These are phyloP conservation scores for Zygosaccharomyces rouxii DNA, from an alignment of 805 yeast genomes.

Conservation along the genomic window DNA sequence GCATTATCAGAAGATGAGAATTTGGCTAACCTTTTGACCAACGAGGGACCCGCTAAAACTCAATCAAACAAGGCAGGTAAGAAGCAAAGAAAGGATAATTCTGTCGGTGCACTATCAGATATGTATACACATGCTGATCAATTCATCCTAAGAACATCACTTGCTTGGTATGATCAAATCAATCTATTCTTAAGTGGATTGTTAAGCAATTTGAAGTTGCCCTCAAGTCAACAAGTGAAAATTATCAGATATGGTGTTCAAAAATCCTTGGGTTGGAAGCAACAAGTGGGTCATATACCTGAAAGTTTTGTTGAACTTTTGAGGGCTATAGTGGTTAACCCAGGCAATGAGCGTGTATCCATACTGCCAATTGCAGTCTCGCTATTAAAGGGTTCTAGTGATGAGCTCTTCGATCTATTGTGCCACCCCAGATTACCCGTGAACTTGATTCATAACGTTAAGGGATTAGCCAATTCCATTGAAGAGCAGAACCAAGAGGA, in stretches of 20 bases:
- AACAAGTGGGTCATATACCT: slow-evolving; percentile 30
- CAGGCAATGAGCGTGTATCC: slow-evolving; percentile 59
- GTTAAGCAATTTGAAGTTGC: slow-evolving; percentile 46
- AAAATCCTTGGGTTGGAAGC: slow-evolving; percentile 34
- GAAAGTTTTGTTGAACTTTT: slow-evolving; percentile 38
- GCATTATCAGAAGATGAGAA: slow-evolving; percentile 36
- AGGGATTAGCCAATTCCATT: slow-evolving; percentile 24
- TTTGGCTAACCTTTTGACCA: slow-evolving; percentile 26
- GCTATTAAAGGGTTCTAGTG: slow-evolving; percentile 43
- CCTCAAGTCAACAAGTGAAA: slow-evolving; percentile 59
- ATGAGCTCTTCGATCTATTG: slow-evolving; percentile 53
- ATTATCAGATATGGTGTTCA: slow-evolving; percentile 46
- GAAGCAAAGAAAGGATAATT: slow-evolving; percentile 42
- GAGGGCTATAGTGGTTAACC: slow-evolving; percentile 57
- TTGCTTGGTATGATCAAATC: slow-evolving; percentile 31
- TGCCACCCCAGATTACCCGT: slow-evolving; percentile 75
- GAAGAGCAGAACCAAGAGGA: slow-evolving; percentile 10
- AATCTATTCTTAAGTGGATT: slow-evolving; percentile 46
- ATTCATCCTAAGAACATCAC: slow-evolving; percentile 44
- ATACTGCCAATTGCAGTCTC: slow-evolving; percentile 65
- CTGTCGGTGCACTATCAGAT: slow-evolving; percentile 57
- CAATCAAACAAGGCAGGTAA: slow-evolving; percentile 21
- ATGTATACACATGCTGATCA: slow-evolving; percentile 59
- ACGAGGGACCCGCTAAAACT: slow-evolving; percentile 10
- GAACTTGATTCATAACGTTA: slow-evolving; percentile 28